Evolutionary conservation across 1,139 yeast species (phyloP).

Genomic region (Protomyces pachydermus): DNA sequence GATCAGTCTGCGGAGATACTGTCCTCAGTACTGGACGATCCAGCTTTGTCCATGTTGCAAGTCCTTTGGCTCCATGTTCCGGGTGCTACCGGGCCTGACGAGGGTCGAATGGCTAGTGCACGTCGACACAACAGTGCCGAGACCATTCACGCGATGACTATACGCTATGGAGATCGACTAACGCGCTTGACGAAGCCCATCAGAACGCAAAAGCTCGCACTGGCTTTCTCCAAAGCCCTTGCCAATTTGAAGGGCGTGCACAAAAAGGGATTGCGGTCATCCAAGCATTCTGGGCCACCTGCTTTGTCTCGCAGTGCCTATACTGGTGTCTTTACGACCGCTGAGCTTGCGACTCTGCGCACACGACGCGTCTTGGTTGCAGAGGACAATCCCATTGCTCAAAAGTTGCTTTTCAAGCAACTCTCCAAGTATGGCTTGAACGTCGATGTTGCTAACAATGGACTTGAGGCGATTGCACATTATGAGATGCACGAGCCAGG

Average conservation of each 20-base stretch:
- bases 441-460: conserved; percentile 27
- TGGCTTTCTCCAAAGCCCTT: conserved; percentile 3
- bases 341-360: neutral
- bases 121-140: neutral
- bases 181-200: neutral
- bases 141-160: neutral
- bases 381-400: conserved; percentile 29
- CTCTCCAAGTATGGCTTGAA: conserved; percentile 19
- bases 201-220: neutral
- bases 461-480: conserved; percentile 25
- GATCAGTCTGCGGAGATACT: neutral
- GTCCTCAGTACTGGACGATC: neutral
- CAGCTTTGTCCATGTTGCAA: neutral
- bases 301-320: neutral
- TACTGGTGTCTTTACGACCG: neutral
- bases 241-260: conserved; percentile 1
- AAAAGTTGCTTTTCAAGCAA: conserved; percentile 23
- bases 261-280: neutral
- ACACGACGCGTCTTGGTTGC: conserved; percentile 6
- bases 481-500: conserved; percentile 13
- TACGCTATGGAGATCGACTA: neutral
- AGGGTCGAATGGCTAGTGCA: neutral
- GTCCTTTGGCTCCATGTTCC: neutral
- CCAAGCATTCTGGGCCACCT: neutral
- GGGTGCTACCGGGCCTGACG: neutral